Percentiles rank a stretch among this genome's conserved stretches.
Evolutionary conservation across 768 basidiomycete species (phyloP).

Genomic region (Boletus subparvulus): DNA sequence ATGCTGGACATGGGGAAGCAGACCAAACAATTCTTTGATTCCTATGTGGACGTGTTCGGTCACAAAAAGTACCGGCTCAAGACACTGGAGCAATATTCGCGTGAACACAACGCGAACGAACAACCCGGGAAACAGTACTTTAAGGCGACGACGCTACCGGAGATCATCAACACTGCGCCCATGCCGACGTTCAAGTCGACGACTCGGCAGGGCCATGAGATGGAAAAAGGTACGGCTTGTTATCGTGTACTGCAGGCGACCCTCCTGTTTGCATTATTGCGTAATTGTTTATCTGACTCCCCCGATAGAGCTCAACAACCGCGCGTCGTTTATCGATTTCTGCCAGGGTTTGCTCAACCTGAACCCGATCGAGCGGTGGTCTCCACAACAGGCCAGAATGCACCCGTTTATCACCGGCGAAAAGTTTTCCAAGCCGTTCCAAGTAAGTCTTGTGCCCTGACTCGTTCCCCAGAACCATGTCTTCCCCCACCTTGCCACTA

Average conservation of each 20-base stretch:
- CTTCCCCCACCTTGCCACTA: not conserved
- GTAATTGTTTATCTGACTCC: slow-evolving; percentile 18
- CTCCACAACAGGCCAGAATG: slow-evolving; percentile 90
- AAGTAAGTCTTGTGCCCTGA: slow-evolving; percentile 46
- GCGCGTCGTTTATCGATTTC: slow-evolving; percentile 96
- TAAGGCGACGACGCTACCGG: slow-evolving; percentile 88
- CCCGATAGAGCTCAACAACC: slow-evolving; percentile 81
- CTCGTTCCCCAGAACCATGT: not conserved
- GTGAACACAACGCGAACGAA: slow-evolving; percentile 93
- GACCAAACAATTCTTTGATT: slow-evolving; percentile 89
- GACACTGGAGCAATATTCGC: slow-evolving; percentile 90
- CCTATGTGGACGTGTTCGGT: slow-evolving; percentile 67
- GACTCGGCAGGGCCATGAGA: slow-evolving; percentile 68
- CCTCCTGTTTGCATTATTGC: slow-evolving; percentile 1
- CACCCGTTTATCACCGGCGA: slow-evolving; percentile 99
- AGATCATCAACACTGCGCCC: slow-evolving; percentile 96
- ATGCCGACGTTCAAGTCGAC: slow-evolving; percentile 82
- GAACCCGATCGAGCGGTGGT: slow-evolving; percentile 95
- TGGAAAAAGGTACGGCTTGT: slow-evolving; percentile 76
- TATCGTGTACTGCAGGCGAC: not conserved
- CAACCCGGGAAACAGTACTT: slow-evolving; percentile 99
- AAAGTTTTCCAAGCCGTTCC: slow-evolving; percentile 85
- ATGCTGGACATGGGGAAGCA: slow-evolving; percentile 98
- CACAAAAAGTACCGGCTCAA: slow-evolving; percentile 88
- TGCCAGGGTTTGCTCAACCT: slow-evolving; percentile 91